A percentile compares a stretch with the other conserved stretches of the same genome.
These are phyloP conservation scores for Hypericum perforatum DNA, from an alignment of 345 rosid genomes.

Conservation along the genomic window DNA sequence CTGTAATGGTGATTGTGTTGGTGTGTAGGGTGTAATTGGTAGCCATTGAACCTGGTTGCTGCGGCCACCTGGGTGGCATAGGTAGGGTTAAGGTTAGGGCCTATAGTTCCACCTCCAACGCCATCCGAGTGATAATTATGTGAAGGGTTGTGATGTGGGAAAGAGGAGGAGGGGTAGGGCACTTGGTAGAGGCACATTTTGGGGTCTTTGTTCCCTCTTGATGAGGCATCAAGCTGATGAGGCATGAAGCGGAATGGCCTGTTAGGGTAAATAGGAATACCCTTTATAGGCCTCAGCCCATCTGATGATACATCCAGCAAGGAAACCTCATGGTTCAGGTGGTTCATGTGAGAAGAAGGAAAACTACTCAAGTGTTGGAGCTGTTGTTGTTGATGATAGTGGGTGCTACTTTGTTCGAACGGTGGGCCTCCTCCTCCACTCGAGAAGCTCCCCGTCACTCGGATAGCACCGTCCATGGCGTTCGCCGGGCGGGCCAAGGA, in stretches of 20 bases:
- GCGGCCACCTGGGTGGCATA: neutral
- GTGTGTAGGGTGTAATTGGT: neutral
- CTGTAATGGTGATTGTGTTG: constrained; percentile 6
- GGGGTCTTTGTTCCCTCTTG: constrained; percentile 16
- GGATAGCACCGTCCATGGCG: neutral
- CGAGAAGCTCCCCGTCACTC: constrained; percentile 18
- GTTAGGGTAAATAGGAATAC: constrained; percentile 30
- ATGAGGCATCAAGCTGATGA: constrained; percentile 8
- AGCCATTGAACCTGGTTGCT: neutral
- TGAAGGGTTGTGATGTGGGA: constrained; percentile 11
- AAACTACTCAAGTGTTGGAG: neutral
- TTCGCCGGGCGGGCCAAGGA: constrained; percentile 22
- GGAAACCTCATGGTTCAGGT: constrained; percentile 22
- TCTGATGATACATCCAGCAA: constrained; percentile 16
- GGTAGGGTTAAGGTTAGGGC: neutral
- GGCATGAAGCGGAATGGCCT: no score
- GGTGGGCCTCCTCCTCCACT: neutral
- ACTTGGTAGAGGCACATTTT: constrained; percentile 16
- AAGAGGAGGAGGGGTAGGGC: constrained; percentile 8
- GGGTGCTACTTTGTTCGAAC: no score
- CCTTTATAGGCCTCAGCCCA: constrained; percentile 32
- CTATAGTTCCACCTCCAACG: neutral
- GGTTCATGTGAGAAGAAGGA: constrained; percentile 4
- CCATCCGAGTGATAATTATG: neutral
- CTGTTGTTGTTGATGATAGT: no score